A percentile compares a stretch with the other conserved stretches of the same genome.
These are phyloP conservation scores for Lactarius hatsudake DNA, from an alignment of 768 basidiomycete genomes.

Conservation along the genomic window DNA sequence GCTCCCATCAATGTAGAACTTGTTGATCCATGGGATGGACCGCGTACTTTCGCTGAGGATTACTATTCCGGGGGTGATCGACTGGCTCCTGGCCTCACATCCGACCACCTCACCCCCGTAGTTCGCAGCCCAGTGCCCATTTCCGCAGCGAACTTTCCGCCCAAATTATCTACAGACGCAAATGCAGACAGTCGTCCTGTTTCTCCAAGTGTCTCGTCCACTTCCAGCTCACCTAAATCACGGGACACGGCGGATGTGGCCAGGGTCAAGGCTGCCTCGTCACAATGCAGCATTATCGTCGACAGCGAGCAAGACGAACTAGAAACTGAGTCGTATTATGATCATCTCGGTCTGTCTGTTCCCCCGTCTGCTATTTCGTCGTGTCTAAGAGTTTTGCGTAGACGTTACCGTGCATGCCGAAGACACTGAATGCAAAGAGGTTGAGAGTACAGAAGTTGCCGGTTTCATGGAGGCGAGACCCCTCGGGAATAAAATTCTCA, in stretches of 20 bases:
- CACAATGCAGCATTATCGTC: neutral
- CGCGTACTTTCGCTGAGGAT: conserved; percentile 42
- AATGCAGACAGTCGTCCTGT: neutral
- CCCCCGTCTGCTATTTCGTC: neutral
- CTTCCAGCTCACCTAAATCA: conserved; percentile 1
- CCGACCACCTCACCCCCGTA: conserved; percentile 25
- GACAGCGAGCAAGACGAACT: neutral
- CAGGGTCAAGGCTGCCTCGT: neutral
- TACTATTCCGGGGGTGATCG: conserved; percentile 45
- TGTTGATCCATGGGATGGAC: conserved; percentile 42
- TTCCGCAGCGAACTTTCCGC: neutral
- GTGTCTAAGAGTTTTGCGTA: conserved; percentile 7
- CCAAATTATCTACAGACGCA: neutral
- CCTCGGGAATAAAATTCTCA: neutral
- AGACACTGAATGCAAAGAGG: neutral
- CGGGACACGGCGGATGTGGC: neutral
- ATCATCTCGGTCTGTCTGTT: conserved; percentile 6
- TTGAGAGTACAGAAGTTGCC: neutral
- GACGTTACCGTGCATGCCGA: conserved; percentile 3
- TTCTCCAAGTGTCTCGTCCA: conserved; percentile 11
- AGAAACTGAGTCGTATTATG: neutral
- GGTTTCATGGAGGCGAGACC: neutral
- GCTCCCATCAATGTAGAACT: conserved; percentile 31
- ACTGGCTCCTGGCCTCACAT: conserved; percentile 20
- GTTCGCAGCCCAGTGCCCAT: conserved; percentile 9